phyloP scores from a whole-genome alignment of 805 yeast genomes.

The Cyberlindnera xylosilytica region DNA sequence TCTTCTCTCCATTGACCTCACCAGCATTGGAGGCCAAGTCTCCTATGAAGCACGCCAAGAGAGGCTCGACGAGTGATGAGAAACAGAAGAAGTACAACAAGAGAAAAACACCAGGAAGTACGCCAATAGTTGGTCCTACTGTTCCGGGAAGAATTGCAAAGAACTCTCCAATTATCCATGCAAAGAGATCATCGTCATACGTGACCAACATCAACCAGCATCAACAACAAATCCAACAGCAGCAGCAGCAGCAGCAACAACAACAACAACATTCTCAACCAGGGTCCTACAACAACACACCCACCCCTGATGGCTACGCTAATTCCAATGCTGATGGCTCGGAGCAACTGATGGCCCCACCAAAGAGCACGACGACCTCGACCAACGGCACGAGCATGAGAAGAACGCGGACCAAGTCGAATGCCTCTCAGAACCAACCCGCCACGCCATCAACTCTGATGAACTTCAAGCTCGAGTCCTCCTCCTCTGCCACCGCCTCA shows the following conservation, averaged over 20 bases:
- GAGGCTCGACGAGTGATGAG: constrained; percentile 21
- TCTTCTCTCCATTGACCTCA: constrained; percentile 55
- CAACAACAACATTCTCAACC: constrained; percentile 16
- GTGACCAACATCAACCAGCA: constrained; percentile 15
- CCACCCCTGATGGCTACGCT: constrained; percentile 3
- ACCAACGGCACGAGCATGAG: constrained; percentile 16
- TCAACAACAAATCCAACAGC: constrained; percentile 18
- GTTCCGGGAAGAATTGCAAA: constrained; percentile 31
- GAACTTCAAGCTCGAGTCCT: constrained; percentile 21
- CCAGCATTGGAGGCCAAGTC: constrained; percentile 57
- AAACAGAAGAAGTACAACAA: constrained; percentile 27
- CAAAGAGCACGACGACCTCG: constrained; percentile 13
- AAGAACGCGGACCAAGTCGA: constrained; percentile 17
- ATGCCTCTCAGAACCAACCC: constrained; percentile 24
- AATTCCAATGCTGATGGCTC: constrained; percentile 6
- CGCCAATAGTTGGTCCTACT: constrained; percentile 38
- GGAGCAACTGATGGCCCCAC: constrained; percentile 21
- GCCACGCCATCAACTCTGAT: constrained; percentile 29
- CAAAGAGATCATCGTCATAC: constrained; percentile 26
- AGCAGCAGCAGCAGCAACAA: constrained; percentile 17
- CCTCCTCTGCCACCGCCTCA: constrained; percentile 12
- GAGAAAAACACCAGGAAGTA: constrained; percentile 38
- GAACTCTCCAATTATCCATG: constrained; percentile 38
- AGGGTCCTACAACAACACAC: background rate
- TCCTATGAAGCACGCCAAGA: constrained; percentile 22